phyloP scores from a whole-genome alignment of 2,329 filamentous ascomycete species.

The Penicillium sp. region DNA sequence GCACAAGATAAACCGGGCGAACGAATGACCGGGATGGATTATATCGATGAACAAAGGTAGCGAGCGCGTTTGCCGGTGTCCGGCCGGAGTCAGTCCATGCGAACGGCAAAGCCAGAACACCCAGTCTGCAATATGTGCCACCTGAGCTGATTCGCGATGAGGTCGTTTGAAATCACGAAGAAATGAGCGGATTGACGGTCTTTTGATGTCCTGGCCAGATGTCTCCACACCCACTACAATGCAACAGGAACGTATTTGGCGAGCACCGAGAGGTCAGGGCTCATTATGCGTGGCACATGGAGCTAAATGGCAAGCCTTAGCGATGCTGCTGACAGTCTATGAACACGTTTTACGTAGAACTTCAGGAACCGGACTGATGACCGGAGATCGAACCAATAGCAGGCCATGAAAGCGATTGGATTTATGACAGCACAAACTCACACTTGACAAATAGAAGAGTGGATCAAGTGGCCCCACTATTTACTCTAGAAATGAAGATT shows the following conservation, averaged over 20 bases:
- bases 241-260: background rate
- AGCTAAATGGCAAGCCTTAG: background rate
- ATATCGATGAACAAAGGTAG: background rate
- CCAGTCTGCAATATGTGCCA: background rate
- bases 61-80: background rate
- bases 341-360: background rate
- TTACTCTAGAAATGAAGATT: background rate
- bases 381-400: background rate
- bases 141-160: background rate
- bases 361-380: no score
- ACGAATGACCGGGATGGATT: background rate
- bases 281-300: background rate
- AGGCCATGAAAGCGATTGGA: background rate
- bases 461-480: background rate
- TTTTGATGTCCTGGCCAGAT: background rate
- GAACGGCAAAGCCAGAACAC: background rate
- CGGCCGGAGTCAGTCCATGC: background rate
- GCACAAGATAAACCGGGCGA: background rate
- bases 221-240: background rate
- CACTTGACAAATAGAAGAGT: background rate
- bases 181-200: background rate
- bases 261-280: background rate
- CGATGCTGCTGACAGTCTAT: background rate
- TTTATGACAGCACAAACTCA: background rate
- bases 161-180: background rate